Percentiles rank a stretch among this genome's conserved stretches.
phyloP scores from a whole-genome alignment of 2,329 filamentous ascomycete genomes.

The Cladosporium oxysporum region DNA sequence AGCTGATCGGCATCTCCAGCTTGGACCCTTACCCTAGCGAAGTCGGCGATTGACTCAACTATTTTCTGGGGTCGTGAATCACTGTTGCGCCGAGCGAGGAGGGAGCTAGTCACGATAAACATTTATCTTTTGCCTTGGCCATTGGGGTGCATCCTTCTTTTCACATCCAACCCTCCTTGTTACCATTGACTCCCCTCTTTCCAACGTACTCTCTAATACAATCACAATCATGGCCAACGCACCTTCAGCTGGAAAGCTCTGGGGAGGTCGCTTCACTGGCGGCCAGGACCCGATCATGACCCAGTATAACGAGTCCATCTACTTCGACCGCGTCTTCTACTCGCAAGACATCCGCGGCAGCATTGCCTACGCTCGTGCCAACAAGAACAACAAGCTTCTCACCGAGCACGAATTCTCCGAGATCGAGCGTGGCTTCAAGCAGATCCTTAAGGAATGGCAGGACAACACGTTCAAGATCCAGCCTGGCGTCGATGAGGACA shows the following conservation, averaged over 20 bases:
- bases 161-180: not conserved
- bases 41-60: conserved; percentile 4
- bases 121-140: conserved; percentile 8
- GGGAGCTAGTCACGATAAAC: conserved; percentile 11
- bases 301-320: conserved; percentile 79
- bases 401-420: conserved; percentile 69
- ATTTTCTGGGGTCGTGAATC: conserved; percentile 10
- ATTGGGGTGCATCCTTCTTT: conserved; percentile 1
- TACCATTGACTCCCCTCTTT: not conserved
- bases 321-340: conserved; percentile 76
- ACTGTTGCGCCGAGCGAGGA: not conserved
- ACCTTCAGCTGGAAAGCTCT: conserved; percentile 51
- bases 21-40: not conserved
- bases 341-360: conserved; percentile 77
- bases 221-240: conserved; percentile 25
- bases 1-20: conserved; percentile 2
- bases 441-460: conserved; percentile 56
- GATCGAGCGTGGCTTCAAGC: conserved; percentile 70
- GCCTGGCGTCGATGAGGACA: conserved; percentile 54
- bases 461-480: conserved; percentile 47
- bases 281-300: conserved; percentile 84
- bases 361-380: conserved; percentile 80
- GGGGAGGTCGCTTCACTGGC: conserved; percentile 66
- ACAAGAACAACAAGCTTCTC: conserved; percentile 73
- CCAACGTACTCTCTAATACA: not conserved